Base-by-base conservation (phyloP, 2,329 filamentous ascomycete genomes). In the Botryotinia calthae region DNA sequence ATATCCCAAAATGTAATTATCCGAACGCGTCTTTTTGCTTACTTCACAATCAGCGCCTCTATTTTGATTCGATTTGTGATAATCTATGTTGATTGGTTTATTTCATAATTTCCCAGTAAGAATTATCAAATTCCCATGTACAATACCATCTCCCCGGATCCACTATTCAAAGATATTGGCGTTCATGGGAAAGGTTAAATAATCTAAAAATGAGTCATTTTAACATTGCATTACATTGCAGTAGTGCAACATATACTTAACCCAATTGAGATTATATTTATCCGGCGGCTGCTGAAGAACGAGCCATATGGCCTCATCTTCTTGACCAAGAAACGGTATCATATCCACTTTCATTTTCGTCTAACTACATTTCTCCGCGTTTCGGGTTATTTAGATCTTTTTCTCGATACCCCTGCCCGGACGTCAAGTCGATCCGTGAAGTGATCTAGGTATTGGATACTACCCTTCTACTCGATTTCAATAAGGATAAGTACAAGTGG, bases 241-340 rank as follows among this genome's bases (percentile, higher is more conserved):
- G 70, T 69, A 73, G 72, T 79, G 73, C 75, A 73, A 73, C 48
- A 56, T 31, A 46, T 58, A 46, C 51, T 73, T 37, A 16, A 73
- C 76, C 76, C 67, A 72, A 77, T 73, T 51, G 61, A 71, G 75
- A 46, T 74, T 67, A 64, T 61, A 44, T 62, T 64, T 68, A 72
- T 64, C 34, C 75, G 75, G 78, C 79, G 79, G 65, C 73, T 79
- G 75, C 73, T 77, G 77, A 78, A 72, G 78, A 76, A 76, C 79
- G 77, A 79, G 78, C 79, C 79, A 79, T 77, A 73, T 74, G 77
- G 79, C 73, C 77, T 25, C 51, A 48, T 72, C 78, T 77, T 76
- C 75, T 74, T 74, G 78, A 80, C 79, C 79, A 79, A 81, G 79
- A 81, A 80, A 80, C 79, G 74, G 71, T 70, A 66, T 75, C 73